phyloP scores from a whole-genome alignment of 208 protist genomes.

The Leishmania martiniquensis region DNA sequence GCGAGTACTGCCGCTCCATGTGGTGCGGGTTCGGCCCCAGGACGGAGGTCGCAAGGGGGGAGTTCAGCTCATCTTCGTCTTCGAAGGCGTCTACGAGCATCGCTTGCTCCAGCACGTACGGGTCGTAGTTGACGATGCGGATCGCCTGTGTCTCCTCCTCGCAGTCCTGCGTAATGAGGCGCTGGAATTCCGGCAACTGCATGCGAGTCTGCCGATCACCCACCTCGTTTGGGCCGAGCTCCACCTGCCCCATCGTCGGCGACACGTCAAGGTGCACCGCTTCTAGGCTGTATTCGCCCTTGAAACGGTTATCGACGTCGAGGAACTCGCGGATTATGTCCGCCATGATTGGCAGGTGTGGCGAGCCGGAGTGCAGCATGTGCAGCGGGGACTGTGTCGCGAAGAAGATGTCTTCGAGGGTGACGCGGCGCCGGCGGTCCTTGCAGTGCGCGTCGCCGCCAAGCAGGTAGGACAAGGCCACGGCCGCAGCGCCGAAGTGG shows the following conservation, averaged over 20 bases:
- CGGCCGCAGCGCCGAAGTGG: constrained; percentile 78
- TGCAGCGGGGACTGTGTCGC: constrained; percentile 87
- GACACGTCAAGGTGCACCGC: constrained; percentile 82
- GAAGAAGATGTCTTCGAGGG: constrained; percentile 92
- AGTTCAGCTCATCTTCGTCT: constrained; percentile 66
- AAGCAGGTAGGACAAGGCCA: constrained; percentile 81
- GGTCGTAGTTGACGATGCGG: constrained; percentile 90
- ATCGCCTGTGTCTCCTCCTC: constrained; percentile 80
- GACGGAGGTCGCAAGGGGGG: constrained; percentile 63
- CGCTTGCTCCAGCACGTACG: constrained; percentile 89
- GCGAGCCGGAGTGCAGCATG: constrained; percentile 75
- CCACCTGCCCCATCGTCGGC: constrained; percentile 85
- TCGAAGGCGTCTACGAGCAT: constrained; percentile 82
- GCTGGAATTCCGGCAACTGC: constrained; percentile 83
- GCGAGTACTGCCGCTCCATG: constrained; percentile 39
- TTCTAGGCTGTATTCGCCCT: constrained; percentile 82
- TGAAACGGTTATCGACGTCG: constrained; percentile 90
- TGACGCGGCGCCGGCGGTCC: constrained; percentile 80
- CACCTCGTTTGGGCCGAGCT: constrained; percentile 85
- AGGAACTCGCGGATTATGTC: constrained; percentile 90
- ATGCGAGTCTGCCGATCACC: constrained; percentile 84
- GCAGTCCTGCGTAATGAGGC: constrained; percentile 77
- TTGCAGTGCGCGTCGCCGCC: constrained; percentile 67
- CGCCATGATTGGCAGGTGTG: constrained; percentile 70
- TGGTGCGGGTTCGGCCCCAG: constrained; percentile 42